Conservation (phyloP, 306 rosid species). For the Lathyrus oleraceus region DNA sequence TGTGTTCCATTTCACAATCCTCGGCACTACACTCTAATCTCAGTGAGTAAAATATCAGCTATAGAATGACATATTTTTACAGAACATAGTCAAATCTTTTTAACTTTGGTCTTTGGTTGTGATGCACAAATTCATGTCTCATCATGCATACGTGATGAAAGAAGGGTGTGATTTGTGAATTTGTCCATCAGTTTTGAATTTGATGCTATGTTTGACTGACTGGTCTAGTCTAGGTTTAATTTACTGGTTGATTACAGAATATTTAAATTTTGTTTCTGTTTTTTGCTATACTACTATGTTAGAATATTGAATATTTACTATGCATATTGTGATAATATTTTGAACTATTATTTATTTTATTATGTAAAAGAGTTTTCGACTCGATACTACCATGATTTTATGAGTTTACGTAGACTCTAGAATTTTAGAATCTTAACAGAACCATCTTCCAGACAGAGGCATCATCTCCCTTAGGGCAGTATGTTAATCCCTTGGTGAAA, state of each 20-base stretch:
- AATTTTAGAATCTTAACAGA: neutral
- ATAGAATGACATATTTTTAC: neutral
- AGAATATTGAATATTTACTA: neutral
- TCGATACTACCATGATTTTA: neutral
- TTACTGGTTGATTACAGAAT: neutral
- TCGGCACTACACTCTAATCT: neutral
- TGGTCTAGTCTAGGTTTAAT: neutral
- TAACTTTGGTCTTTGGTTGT: neutral
- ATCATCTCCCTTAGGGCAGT: neutral
- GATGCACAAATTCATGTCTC: slow-evolving; percentile 17
- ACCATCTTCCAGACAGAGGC: neutral
- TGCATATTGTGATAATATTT: neutral
- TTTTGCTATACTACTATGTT: neutral
- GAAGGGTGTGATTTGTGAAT: slow-evolving; percentile 5
- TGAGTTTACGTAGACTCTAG: neutral
- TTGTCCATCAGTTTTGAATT: neutral
- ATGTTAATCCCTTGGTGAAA: neutral
- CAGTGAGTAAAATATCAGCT: neutral
- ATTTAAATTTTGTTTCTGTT: neutral
- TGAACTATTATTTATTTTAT: neutral
- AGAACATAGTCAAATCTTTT: neutral
- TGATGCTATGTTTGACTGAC: neutral
- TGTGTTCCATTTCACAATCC: slow-evolving; percentile 20
- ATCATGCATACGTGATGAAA: neutral
- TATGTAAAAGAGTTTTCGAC: neutral